phyloP scores from a whole-genome alignment of 306 rosid genomes.

The Medicago lupulina region DNA sequence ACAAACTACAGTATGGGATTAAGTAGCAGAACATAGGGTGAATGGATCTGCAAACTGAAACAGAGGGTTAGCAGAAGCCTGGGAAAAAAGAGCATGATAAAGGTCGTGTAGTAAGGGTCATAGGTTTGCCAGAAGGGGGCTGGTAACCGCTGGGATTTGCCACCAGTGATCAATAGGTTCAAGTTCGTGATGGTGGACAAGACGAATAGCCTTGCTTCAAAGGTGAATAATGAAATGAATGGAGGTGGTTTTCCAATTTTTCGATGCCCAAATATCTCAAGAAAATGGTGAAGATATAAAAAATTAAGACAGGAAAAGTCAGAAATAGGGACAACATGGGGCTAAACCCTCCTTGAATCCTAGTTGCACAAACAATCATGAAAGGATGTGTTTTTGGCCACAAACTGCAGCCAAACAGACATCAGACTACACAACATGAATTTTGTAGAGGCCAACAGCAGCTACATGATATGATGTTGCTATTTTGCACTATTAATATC shows the following conservation, averaged over 20 bases:
- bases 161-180: too few relatives aligned
- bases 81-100: neutral
- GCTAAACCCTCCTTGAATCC: neutral
- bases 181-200: too few relatives aligned
- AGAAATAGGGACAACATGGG: neutral
- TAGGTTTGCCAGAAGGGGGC: too few relatives aligned
- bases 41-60: conserved; percentile 6
- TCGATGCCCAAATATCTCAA: neutral
- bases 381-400: neutral
- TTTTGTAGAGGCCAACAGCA: neutral
- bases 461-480: neutral
- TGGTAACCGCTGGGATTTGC: too few relatives aligned
- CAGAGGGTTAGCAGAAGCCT: conserved; percentile 1
- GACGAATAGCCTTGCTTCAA: too few relatives aligned
- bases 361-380: neutral
- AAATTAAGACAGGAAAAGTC: neutral
- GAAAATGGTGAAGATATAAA: neutral
- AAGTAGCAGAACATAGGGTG: neutral
- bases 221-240: neutral
- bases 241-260: neutral
- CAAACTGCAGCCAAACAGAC: neutral
- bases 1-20: neutral
- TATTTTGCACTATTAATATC: neutral
- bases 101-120: neutral
- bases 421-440: neutral